Evolutionary conservation across 345 rosid genomes (phyloP).

Genomic region (Sonneratia alba): DNA sequence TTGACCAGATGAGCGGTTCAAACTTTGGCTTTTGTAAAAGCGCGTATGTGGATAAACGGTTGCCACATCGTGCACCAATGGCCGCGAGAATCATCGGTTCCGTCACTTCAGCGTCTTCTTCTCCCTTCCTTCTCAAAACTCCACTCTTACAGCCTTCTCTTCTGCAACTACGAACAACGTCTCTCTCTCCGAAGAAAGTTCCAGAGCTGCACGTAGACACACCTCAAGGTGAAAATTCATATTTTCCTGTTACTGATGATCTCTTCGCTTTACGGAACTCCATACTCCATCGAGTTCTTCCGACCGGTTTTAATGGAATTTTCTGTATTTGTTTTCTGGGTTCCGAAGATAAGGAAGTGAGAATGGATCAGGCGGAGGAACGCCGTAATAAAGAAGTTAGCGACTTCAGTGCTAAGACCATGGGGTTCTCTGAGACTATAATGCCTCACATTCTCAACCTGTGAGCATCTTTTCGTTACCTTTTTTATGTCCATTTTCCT

Average conservation of each 20-base stretch:
- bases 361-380: constrained; percentile 30
- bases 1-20: not conserved
- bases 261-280: not conserved
- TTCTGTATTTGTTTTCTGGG: not conserved
- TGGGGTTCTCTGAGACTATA: constrained; percentile 35
- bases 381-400: constrained; percentile 37
- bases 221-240: not conserved
- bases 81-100: not conserved
- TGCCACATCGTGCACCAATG: constrained; percentile 18
- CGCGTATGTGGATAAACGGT: constrained; percentile 11
- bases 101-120: constrained; percentile 1
- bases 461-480: constrained; percentile 25
- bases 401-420: constrained; percentile 17
- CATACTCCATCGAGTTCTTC: not conserved
- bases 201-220: not conserved
- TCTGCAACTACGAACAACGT: not conserved
- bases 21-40: not conserved
- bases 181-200: not conserved
- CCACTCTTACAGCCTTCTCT: not conserved
- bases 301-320: not conserved
- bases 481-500: not conserved
- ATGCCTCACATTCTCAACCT: constrained; percentile 73
- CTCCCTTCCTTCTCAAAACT: not conserved
- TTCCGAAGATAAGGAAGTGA: constrained; percentile 10
- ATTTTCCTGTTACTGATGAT: not conserved